These are phyloP conservation scores for Manihot esculenta DNA, from an alignment of 441 rosid species.

Conservation along the genomic window DNA sequence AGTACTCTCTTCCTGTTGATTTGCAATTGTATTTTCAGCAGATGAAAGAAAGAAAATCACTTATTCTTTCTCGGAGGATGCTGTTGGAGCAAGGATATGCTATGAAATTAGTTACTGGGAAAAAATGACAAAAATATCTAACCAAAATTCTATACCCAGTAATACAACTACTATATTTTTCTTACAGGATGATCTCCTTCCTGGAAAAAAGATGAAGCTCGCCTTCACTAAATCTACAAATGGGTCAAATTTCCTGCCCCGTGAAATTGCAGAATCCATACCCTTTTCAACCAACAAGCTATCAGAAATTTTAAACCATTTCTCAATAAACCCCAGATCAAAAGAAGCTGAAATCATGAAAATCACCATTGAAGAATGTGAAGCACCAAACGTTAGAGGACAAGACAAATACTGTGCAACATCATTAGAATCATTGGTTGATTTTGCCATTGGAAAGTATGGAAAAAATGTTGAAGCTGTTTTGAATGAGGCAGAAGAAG, in stretches of 20 bases:
- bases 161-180: not conserved
- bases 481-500: not conserved
- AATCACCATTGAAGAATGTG: not conserved
- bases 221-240: not conserved
- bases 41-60: not conserved
- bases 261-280: not conserved
- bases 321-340: not conserved
- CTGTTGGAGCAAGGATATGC: not conserved
- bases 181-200: not conserved
- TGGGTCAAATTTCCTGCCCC: not conserved
- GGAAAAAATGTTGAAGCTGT: not conserved
- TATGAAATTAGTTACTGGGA: not conserved
- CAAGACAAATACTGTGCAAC: constrained; percentile 7
- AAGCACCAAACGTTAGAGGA: not conserved
- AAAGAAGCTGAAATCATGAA: not conserved
- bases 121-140: not conserved
- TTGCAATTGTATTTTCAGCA: not conserved
- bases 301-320: not conserved
- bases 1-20: no score
- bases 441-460: not conserved
- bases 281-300: constrained; percentile 2
- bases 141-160: not conserved
- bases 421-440: not conserved
- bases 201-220: not conserved
- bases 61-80: not conserved